phyloP scores from a whole-genome alignment of 805 yeast species.

The Scheffersomyces lignosus region DNA sequence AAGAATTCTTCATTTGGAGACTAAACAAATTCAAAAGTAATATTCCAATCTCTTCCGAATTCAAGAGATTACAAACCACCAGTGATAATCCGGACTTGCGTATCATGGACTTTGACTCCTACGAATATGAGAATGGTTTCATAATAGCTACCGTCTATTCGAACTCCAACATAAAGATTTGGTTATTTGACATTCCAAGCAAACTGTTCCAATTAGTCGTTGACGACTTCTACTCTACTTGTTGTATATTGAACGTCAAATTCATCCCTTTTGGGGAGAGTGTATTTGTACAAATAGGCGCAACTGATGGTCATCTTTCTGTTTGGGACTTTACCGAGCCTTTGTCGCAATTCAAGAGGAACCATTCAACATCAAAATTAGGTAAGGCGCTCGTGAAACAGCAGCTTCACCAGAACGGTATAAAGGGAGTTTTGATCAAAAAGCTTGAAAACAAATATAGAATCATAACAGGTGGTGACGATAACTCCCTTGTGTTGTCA shows the following conservation, averaged over 20 bases:
- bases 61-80: conserved; percentile 55
- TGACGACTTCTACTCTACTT: conserved; percentile 59
- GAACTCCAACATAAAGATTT: conserved; percentile 71
- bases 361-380: conserved; percentile 8
- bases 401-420: conserved; percentile 80
- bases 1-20: conserved; percentile 84
- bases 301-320: conserved; percentile 82
- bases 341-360: conserved; percentile 1
- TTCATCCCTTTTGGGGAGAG: conserved; percentile 33
- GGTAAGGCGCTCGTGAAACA: conserved; percentile 38
- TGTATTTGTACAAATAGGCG: conserved; percentile 51
- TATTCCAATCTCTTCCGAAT: conserved; percentile 48
- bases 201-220: conserved; percentile 45
- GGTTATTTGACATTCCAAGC: conserved; percentile 47
- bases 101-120: conserved; percentile 78
- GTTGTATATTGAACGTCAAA: conserved; percentile 71
- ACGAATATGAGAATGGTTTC: conserved; percentile 45
- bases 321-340: conserved; percentile 53
- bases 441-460: conserved; percentile 12
- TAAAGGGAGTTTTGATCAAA: conserved; percentile 56
- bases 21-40: conserved; percentile 34
- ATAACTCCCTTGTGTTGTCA: conserved; percentile 58
- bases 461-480: conserved; percentile 88
- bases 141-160: conserved; percentile 75
- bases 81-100: conserved; percentile 74